Base-by-base conservation (phyloP, 345 rosid species). In the Boechera stricta region DNA sequence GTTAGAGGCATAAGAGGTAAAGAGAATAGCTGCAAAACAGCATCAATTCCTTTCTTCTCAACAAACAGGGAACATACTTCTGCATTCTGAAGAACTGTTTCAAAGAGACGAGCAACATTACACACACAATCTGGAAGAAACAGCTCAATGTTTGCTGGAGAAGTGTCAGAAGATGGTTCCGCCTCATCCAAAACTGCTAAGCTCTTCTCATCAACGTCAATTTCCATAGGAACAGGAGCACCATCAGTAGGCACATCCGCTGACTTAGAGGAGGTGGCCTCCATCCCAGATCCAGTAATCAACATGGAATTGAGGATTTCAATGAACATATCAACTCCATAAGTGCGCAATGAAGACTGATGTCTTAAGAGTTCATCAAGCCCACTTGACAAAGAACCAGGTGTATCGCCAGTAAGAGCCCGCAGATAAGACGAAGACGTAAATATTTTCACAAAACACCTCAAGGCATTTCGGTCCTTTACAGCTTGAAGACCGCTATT, bases 351-450 rank as follows among this genome's bases (percentile, higher is more conserved):
- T 8, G 96, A 89, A 64, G 98, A 85, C 67, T 97, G 91, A 79
- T 94, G 98, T 44, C 98, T 94, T 87, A 92, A 82, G 60, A 94
- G 90, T 83, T 94, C 98, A 80, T 92, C 98, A 81, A 94, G 82
- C 63, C 97, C 94, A 79, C 91, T 89, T 67, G 98, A 94, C 86
- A 94, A 77, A 58, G 89, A 83, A 61, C 93, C 88, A 2, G 92
- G 84, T 53, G 97, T 85, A 79, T 92, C 98, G 44, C 94, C 92
- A 21, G 93, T 79, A 71, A 92, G 92, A 33, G 90, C 92, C 76
- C 93, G 95, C 68, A 87, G 77, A 83, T 90, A 90, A n/a, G 87
- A 74, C 52, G 89, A 74, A 41, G 93, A 90, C 54, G 98, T 92
- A 81, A 94, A 94, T 71, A 92, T 89, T 82, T 90, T 92, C 70